Evolutionary conservation across 2,329 filamentous ascomycete species (phyloP).

Genomic region (Penicillium rolfsii): DNA sequence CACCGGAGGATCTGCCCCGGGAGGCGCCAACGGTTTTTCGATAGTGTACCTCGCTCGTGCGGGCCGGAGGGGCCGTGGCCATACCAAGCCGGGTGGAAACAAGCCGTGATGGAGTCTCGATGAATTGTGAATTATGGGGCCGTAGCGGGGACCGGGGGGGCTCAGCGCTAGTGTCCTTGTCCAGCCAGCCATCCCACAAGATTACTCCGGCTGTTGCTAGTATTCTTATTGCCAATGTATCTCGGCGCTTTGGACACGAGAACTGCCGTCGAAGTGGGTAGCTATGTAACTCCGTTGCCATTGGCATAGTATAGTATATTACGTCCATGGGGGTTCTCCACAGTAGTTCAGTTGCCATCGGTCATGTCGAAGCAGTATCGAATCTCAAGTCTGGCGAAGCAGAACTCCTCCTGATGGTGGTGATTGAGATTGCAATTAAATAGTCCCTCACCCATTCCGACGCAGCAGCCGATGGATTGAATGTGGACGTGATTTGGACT

Average conservation of each 20-base stretch:
- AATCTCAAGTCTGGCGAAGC: neutral
- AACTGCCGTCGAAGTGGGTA: neutral
- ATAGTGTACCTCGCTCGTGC: constrained; percentile 1
- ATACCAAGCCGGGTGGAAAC: constrained; percentile 4
- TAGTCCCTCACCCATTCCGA: neutral
- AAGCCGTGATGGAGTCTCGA: neutral
- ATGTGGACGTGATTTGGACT: neutral
- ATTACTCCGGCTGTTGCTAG: neutral
- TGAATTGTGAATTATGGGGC: neutral
- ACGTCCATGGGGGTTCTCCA: constrained; percentile 13
- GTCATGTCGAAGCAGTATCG: neutral
- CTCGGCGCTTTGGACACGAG: neutral
- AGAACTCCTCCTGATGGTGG: neutral
- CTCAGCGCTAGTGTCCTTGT: neutral
- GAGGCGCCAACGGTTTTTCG: constrained; percentile 24
- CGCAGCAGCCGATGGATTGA: neutral
- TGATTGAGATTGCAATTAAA: neutral
- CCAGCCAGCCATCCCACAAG: neutral
- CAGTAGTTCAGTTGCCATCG: constrained; percentile 19
- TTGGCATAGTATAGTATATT: neutral
- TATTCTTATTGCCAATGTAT: neutral
- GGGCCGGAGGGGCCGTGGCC: neutral
- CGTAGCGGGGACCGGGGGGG: neutral
- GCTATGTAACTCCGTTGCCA: neutral
- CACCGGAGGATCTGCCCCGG: constrained; percentile 24